phyloP scores from a whole-genome alignment of 1,284 basidiomycete species.

The Hemileia vastatrix region DNA sequence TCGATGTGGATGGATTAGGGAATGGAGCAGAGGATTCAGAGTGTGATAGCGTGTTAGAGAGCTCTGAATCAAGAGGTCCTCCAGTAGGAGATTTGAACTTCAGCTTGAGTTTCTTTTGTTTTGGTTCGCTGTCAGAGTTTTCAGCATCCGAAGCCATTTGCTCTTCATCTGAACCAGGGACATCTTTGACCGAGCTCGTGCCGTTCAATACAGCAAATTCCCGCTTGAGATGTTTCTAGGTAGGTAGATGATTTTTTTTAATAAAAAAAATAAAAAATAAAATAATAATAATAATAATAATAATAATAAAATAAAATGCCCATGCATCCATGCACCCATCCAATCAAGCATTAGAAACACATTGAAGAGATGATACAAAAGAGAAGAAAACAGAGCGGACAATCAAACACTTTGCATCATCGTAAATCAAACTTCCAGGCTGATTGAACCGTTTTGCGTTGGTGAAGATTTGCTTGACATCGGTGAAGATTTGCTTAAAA shows the following conservation, averaged over 20 bases:
- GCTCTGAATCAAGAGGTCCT: background rate
- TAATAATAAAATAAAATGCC: too few relatives aligned
- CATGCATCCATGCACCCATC: too few relatives aligned
- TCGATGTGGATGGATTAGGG: too few relatives aligned
- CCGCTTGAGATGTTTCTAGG: background rate
- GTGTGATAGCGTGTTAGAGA: too few relatives aligned
- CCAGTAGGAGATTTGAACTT: background rate
- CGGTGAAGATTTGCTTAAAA: slow-evolving; percentile 26
- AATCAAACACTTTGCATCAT: slow-evolving; percentile 30
- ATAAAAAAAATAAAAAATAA: too few relatives aligned
- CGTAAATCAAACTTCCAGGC: slow-evolving; percentile 27
- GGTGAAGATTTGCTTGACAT: slow-evolving; percentile 32
- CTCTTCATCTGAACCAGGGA: background rate
- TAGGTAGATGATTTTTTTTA: too few relatives aligned
- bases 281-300: too few relatives aligned
- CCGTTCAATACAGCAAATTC: background rate
- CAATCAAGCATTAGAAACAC: background rate
- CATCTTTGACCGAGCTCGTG: too few relatives aligned
- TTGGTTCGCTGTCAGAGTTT: slow-evolving; percentile 3
- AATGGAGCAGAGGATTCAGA: too few relatives aligned
- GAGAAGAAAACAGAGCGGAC: slow-evolving; percentile 13
- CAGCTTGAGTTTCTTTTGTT: slow-evolving; percentile 13
- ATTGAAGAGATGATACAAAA: background rate
- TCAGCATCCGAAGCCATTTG: background rate
- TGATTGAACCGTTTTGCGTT: slow-evolving; percentile 36